Evolutionary conservation across 805 yeast genomes (phyloP).

Genomic region (Trichomonascus vanleenenianus): DNA sequence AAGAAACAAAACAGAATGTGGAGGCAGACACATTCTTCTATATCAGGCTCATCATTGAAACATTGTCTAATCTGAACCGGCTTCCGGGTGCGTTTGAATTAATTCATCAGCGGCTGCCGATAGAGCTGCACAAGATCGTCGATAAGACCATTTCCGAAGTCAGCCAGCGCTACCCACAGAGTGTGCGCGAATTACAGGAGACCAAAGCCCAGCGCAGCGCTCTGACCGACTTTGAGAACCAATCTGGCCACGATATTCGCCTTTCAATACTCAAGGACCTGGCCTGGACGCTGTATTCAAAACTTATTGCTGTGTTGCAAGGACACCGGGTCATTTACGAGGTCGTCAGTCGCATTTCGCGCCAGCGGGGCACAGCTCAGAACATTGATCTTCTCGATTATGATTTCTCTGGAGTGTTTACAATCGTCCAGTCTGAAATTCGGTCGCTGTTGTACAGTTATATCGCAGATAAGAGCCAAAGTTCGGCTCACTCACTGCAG

Average conservation of each 20-base stretch:
- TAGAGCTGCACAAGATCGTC: constrained; percentile 58
- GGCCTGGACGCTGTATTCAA: constrained; percentile 61
- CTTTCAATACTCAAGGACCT: constrained; percentile 58
- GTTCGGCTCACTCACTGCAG: not conserved
- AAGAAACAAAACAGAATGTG: constrained; percentile 29
- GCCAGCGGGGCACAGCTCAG: constrained; percentile 11
- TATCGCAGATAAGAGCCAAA: constrained; percentile 17
- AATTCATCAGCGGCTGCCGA: constrained; percentile 45
- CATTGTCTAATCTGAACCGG: constrained; percentile 53
- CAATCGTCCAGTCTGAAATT: constrained; percentile 35
- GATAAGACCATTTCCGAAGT: constrained; percentile 58
- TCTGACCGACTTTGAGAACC: not conserved
- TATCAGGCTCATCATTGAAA: constrained; percentile 43
- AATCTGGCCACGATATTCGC: constrained; percentile 36
- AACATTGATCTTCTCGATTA: constrained; percentile 23
- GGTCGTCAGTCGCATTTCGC: constrained; percentile 29
- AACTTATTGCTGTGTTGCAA: constrained; percentile 56
- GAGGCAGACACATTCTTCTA: constrained; percentile 46
- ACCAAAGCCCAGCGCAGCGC: not conserved
- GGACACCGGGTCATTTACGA: constrained; percentile 60
- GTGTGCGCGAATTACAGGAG: constrained; percentile 23
- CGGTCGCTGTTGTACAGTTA: constrained; percentile 33
- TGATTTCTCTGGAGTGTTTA: constrained; percentile 38
- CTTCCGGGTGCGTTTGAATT: constrained; percentile 51
- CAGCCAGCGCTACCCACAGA: constrained; percentile 45